Conservation (phyloP, 2,329 filamentous ascomycete genomes). For the Calonectria fujianensis region DNA sequence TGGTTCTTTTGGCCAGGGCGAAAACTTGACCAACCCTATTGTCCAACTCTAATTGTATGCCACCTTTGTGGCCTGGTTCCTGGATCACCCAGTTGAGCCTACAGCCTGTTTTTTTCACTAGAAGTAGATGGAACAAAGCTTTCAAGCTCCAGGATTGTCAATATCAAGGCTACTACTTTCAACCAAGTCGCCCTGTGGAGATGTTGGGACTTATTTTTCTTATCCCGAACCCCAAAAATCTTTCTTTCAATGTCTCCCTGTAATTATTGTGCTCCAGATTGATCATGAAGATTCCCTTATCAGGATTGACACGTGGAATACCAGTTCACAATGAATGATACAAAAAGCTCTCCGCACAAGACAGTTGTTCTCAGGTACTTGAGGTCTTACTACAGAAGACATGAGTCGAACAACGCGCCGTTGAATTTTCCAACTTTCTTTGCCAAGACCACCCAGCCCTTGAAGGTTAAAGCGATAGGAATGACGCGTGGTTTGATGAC, state of each 20-base stretch:
- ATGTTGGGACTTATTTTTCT: not conserved
- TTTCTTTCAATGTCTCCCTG: not conserved
- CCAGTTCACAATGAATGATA: not conserved
- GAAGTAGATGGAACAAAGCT: not conserved
- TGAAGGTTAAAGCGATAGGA: not conserved
- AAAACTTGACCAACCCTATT: no score
- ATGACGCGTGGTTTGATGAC: not conserved
- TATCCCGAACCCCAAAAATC: no score
- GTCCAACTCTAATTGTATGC: no score
- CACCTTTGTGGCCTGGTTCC: no score
- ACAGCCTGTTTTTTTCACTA: no score
- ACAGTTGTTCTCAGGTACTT: not conserved
- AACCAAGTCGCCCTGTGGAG: not conserved
- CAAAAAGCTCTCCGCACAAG: not conserved
- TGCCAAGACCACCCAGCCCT: not conserved
- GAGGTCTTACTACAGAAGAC: not conserved
- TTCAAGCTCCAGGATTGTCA: not conserved
- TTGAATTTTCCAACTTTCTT: not conserved
- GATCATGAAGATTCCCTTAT: not conserved
- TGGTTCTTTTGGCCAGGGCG: no score
- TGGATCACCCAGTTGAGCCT: no score
- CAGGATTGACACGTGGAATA: not conserved
- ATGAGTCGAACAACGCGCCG: accelerated
- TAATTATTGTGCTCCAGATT: not conserved
- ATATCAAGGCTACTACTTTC: not conserved